Evolutionary conservation across 106 monocot species (phyloP).

Genomic region (Dioscorea dumetorum): DNA sequence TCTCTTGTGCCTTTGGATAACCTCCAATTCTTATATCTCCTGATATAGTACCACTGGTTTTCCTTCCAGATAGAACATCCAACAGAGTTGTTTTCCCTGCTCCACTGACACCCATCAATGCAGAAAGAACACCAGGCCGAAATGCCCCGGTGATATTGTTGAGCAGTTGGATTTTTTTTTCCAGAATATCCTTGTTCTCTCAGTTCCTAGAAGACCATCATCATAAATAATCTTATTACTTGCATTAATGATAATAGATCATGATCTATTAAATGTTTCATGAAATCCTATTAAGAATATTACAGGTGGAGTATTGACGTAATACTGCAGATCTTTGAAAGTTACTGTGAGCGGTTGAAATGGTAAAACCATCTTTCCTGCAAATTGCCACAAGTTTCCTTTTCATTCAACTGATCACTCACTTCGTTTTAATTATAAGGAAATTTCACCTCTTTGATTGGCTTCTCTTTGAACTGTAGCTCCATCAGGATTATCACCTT

Average conservation of each 20-base stretch:
- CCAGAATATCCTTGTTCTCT: conserved; percentile 49
- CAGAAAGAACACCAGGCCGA: conserved; percentile 59
- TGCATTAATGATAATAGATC: neutral
- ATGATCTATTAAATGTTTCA: neutral
- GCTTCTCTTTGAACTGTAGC: conserved; percentile 9
- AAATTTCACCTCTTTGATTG: conserved; percentile 31
- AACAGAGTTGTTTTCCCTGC: conserved; percentile 80
- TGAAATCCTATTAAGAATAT: neutral
- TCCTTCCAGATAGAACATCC: conserved; percentile 83
- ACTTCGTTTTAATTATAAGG: too few relatives aligned
- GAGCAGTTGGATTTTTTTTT: conserved; percentile 49
- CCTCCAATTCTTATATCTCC: conserved; percentile 76
- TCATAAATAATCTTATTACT: neutral
- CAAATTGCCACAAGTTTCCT: neutral
- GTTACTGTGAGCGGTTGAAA: conserved; percentile 56
- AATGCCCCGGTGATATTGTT: conserved; percentile 71
- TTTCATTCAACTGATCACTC: too few relatives aligned
- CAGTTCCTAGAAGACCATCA: conserved; percentile 48
- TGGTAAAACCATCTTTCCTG: conserved; percentile 63
- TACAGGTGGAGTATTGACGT: conserved; percentile 65
- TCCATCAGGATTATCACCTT: neutral
- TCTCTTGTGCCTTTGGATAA: conserved; percentile 67
- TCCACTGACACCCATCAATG: conserved; percentile 76
- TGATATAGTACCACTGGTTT: conserved; percentile 64
- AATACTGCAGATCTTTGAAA: conserved; percentile 61